Evolutionary conservation across 164 flowering plant genomes (phyloP), one percentile per base, ranked within the genome.

Genomic region (Chimonanthus praecox): DNA sequence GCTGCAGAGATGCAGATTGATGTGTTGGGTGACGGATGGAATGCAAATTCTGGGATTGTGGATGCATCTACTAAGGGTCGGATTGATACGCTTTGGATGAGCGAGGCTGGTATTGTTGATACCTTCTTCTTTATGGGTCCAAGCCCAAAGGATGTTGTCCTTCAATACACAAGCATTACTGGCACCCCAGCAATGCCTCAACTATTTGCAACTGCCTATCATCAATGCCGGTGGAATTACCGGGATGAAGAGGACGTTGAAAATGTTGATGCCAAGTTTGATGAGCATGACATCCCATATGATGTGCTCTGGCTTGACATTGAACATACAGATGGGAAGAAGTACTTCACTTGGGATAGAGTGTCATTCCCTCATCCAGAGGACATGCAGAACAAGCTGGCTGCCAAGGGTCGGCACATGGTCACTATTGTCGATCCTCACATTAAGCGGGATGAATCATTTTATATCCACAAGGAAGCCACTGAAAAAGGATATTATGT

Each of bases 1-100:
- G 94, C 99, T 18, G 99, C 99, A 33, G 98, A 96, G 63, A 96
- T 96, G 98, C 99, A 96, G 84, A 94, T 96, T 83, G 99, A 96
- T 83, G 98, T 96, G 5, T 77, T 94, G 47, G 89, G 83, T 0
- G 72, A 82, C 7, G 99, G 97, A 1, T 91, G 99, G 97, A 86
- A 91, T 80, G 87, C 89, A 0, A 92, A 84, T 48, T 78, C 85
- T 10, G 83, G 82, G 21, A 82, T 89, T 73, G 74, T 77, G 46
- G 70, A 86, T 64, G 90, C 90, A 46, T 83, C 91, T 0, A 80
- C 75, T 5, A 82, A 87, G 75, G 84, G 82, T 8, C 80, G 93
- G 78, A 84, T 96, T 20, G 99, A 96, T 80, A 94, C 98, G 0
- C 77, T 90, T 54, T 94, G 99, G 99, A 96, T 96, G 99, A 88